Base-by-base conservation (phyloP, 2,329 filamentous ascomycete species). In the Didymella lethalis region DNA sequence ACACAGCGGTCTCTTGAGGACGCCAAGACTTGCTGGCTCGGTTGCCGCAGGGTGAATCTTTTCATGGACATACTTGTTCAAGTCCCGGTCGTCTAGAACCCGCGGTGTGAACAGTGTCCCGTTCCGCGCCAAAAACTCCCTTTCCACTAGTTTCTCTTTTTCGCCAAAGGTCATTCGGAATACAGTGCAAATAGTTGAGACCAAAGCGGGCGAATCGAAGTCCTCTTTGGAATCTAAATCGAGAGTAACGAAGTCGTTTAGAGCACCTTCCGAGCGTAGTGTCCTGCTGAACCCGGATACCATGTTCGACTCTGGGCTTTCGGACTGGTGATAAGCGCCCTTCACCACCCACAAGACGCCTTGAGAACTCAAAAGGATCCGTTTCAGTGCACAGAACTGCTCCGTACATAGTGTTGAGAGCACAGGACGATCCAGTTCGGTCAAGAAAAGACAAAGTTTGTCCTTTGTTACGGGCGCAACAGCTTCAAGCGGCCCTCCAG, bases 21-120 rank as follows among this genome's bases (percentile, higher is more conserved):
- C 55, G 25, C 31, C 52, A 34, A 71, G 69, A 4, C 46, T 40
- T 16, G 65, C 55, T 4, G 56, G 53, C 34, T 68, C 65, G 16
- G 57, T 60, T 2, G 62, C 40, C 12, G 71, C 55, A n/a, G 70
- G 69, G 26, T 63, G 44, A 7, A 61, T 48, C 43, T 64, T 59
- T 16, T 65, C 57, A 48, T 71, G 54, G 1, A 72, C 65, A 32
- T 66, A 71, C 8, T 65, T 55, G 41, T 72, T 72, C 60, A 69
- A 49, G 14, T 46, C 48, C 0, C 56, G 45, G 51, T 72, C 69
- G 28, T 67, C 62, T 12, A 63, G 28, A n/a, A 64, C 45, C 3
- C 64, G 57, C 28, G 59, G 62, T 20, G 62, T 61, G 31, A 59
- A 56, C 16, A 66, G 34, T n/a, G 52, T 26, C 4, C 59, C 57